Conservation (phyloP, 2,329 filamentous ascomycete genomes). For the Chaetomium olivaceum region DNA sequence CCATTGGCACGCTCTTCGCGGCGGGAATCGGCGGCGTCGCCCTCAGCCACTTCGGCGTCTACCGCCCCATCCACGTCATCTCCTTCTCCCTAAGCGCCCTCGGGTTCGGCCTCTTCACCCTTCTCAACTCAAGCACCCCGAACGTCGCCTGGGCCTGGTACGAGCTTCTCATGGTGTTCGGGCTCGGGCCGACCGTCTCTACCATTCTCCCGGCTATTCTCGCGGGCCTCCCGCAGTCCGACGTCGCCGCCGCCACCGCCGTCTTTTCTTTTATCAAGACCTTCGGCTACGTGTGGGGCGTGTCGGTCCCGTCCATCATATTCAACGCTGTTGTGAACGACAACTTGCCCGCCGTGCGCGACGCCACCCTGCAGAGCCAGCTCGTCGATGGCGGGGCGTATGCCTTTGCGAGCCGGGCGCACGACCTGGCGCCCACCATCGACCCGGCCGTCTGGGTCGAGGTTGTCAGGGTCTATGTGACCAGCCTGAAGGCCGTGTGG, state of each 20-base stretch:
- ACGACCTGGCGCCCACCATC: not conserved
- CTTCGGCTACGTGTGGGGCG: not conserved
- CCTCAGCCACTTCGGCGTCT: not conserved
- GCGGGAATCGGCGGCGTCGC: not conserved
- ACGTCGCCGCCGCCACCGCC: not conserved
- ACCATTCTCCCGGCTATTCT: not conserved
- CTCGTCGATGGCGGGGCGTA: not conserved
- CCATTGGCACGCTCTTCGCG: not conserved
- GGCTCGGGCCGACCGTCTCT: not conserved
- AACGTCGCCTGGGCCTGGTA: not conserved
- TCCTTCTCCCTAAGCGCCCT: not conserved
- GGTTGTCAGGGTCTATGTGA: not conserved
- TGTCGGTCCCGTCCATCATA: not conserved
- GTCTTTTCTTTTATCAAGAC: not conserved
- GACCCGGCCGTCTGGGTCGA: not conserved
- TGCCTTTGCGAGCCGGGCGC: not conserved
- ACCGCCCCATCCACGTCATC: not conserved
- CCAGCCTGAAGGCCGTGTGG: not conserved
- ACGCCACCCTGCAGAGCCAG: not conserved
- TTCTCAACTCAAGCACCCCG: not conserved
- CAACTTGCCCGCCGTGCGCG: not conserved
- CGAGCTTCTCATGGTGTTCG: not conserved
- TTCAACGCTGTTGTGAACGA: not conserved
- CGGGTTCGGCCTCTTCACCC: not conserved
- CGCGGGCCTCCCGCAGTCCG: not conserved